Evolutionary conservation across 2,329 filamentous ascomycete species (phyloP), one percentile per base, ranked within the genome.

Genomic region (Trichocomaceae sp.): DNA sequence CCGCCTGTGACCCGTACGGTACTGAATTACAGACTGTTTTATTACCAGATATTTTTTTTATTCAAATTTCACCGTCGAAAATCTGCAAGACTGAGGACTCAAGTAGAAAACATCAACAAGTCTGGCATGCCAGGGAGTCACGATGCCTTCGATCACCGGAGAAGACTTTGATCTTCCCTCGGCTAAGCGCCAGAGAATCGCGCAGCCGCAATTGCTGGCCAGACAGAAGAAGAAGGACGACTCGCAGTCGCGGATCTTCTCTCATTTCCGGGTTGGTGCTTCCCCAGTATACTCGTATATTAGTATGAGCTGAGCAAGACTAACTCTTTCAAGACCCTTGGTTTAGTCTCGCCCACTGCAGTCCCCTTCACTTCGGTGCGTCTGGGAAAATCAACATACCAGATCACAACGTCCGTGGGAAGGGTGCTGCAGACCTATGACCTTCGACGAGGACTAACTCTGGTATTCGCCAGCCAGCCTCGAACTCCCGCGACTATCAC

Each of bases 361-460:
- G 90, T 96, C 0, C 92, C 93, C 0, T 97, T 99, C 67, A 91
- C 92, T 2, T 87, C 87, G 5, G 81, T 95, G 31, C 88, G 92
- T 0, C 79, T 96, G 15, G 93, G 93, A 56, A 96, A 95, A 73
- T 92, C 89, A 0, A 95, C 90, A 3, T 99, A 96, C 68, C 93
- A 99, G 70, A 90, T 99, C 71, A 97, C 93, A 33, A 99, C 93
- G 29, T 97, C 90, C 0, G 88, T 95, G 58, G 93, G 92, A 59
- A 83, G 85, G 64, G 89, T 86, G 57, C 80, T 99, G 47, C 93
- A 99, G 73, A 99, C 93, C 0, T 99, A 99, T 75, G 93, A 99
- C 69, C 76, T 99, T 58, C 89, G 87, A 70, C 84, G 86, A 64
- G 92, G 92, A 47, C 81, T 99, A 58, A 92, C 95, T 64, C 83